Evolutionary conservation across 1,139 yeast genomes (phyloP), one percentile per base, ranked within the genome.

Genomic region (Scheffersomyces quercinus): DNA sequence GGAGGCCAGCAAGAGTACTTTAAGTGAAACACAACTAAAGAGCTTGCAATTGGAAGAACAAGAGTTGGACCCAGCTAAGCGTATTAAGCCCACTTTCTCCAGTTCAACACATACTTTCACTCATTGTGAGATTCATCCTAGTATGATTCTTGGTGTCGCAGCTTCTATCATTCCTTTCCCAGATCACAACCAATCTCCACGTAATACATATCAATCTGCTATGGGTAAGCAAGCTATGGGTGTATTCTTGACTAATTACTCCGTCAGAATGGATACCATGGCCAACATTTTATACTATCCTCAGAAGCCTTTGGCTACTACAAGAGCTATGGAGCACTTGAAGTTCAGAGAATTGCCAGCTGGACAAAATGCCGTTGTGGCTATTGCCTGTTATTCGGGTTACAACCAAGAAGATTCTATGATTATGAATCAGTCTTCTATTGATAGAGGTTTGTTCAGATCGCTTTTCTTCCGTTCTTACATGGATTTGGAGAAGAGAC

Each of bases 201-300:
- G 99, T 83, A 93, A 93, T 67, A 93, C 99, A 5, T 93, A 93
- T 70, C 99, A 93, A 74, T 90, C 97, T 63, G 99, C 99, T 52
- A 93, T 93, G 99, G 99, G 99, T 82, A 93, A 93, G 70, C 99
- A 93, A 73, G 99, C 99, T 47, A 93, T 93, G 99, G 99, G 99
- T 64, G 99, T 95, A n/a, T 91, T 89, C 68, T 78, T 93, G 60
- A 93, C 99, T 4, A 93, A 93, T 62, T 95, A 93, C 65, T 81
- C 87, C 44, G 97, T 91, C 41, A 88, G 99, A 73, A 93, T 93
- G 99, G 99, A 93, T 69, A 93, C 99, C 3, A 93, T 95, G 99
- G 97, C 99, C 12, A 93, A 93, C 59, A 91, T 93, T 59, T 77
- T 93, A 54, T 95, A 95, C 64, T 93, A 93, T 60, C 99, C 99